These are phyloP conservation scores for Inga leiocalycina DNA, from an alignment of 306 rosid genomes.

Conservation along the genomic window DNA sequence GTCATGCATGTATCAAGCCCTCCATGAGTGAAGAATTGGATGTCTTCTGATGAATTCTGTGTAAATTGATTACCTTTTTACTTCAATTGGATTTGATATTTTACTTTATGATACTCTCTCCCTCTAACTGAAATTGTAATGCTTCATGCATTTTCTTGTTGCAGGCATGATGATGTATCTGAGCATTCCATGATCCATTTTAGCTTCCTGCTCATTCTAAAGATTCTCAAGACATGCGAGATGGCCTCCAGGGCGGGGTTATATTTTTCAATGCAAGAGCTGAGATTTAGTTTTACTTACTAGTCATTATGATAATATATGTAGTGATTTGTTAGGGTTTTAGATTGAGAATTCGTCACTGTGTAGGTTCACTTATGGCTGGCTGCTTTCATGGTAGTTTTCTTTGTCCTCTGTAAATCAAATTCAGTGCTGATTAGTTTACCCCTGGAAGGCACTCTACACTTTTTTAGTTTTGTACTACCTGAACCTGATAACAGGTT, in stretches of 20 bases:
- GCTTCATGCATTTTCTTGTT: constrained; percentile 7
- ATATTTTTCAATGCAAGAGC: constrained; percentile 19
- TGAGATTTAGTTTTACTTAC: constrained; percentile 18
- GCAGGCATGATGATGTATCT: constrained; percentile 41
- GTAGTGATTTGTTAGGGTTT: constrained; percentile 41
- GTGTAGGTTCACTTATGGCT: constrained; percentile 30
- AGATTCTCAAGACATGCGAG: constrained; percentile 15
- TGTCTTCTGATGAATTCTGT: constrained; percentile 9
- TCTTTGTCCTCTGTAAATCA: constrained; percentile 36
- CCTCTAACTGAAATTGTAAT: neutral
- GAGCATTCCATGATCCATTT: constrained; percentile 23
- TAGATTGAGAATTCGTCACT: constrained; percentile 35
- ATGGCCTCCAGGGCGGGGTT: constrained; percentile 8
- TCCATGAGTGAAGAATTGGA: neutral
- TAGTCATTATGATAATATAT: constrained; percentile 34
- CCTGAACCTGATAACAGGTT: neutral
- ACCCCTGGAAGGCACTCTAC: neutral
- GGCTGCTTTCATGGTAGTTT: constrained; percentile 9
- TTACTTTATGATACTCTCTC: neutral
- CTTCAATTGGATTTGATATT: constrained; percentile 13
- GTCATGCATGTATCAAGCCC: neutral
- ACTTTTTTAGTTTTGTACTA: neutral
- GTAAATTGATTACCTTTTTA: constrained; percentile 12
- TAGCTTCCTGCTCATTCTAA: constrained; percentile 31
- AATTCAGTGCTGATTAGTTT: constrained; percentile 29